Evolutionary conservation across 306 rosid species (phyloP).

Genomic region (Pyrus bretschneideri): DNA sequence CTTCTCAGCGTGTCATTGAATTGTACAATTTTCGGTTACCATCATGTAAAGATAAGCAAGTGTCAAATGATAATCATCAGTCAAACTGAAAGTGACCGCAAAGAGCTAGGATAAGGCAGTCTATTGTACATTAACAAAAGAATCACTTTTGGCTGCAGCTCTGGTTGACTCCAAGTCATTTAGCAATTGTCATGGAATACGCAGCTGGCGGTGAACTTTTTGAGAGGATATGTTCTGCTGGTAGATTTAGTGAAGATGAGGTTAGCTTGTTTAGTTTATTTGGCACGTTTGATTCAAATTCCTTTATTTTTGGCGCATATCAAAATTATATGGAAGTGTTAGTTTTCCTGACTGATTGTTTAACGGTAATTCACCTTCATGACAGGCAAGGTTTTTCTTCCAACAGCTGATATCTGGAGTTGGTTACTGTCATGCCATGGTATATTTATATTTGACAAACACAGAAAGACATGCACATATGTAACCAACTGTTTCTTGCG

Average conservation of each 20-base stretch:
- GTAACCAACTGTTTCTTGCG: neutral
- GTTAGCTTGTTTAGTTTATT: conserved; percentile 27
- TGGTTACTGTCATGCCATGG: conserved; percentile 88
- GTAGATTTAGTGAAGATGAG: conserved; percentile 93
- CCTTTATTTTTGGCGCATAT: conserved; percentile 1
- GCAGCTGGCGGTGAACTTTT: conserved; percentile 97
- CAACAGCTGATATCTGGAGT: conserved; percentile 97
- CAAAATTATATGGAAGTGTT: neutral
- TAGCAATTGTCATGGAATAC: conserved; percentile 91
- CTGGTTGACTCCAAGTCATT: conserved; percentile 70
- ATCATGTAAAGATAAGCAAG: neutral
- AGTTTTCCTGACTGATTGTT: neutral
- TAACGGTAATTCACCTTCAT: neutral
- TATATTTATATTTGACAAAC: conserved; percentile 11
- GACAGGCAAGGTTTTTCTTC: conserved; percentile 96
- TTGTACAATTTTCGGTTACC: neutral
- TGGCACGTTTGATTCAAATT: neutral
- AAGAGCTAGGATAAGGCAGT: conserved; percentile 1
- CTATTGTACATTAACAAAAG: neutral
- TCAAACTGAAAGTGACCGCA: neutral
- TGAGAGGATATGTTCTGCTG: conserved; percentile 61
- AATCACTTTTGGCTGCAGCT: conserved; percentile 41
- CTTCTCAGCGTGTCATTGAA: neutral
- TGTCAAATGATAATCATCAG: neutral
- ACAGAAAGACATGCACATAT: neutral